Evolutionary conservation across 352 stramenopile species (phyloP).

Genomic region (Phytophthora tentaculata): DNA sequence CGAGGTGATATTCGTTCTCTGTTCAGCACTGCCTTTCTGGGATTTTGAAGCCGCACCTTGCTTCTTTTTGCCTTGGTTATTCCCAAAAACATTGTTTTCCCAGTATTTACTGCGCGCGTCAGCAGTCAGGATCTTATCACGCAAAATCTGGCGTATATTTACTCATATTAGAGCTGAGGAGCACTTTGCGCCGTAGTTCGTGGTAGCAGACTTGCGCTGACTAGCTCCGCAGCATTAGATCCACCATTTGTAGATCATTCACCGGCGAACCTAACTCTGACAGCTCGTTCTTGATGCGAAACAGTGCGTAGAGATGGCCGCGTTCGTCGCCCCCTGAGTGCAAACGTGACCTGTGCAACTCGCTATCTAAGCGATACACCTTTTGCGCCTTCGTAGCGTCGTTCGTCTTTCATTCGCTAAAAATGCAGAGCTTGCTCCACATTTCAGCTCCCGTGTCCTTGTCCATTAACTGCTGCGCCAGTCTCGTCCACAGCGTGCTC

Average conservation of each 20-base stretch:
- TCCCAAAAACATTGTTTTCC: not conserved
- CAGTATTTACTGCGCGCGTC: constrained; percentile 1
- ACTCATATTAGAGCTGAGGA: constrained; percentile 9
- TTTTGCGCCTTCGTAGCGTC: too few species aligned
- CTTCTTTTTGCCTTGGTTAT: constrained; percentile 9
- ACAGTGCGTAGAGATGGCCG: not conserved
- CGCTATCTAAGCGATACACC: not conserved
- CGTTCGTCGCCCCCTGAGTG: not conserved
- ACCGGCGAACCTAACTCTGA: not conserved
- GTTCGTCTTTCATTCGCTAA: constrained; percentile 7
- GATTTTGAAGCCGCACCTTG: not conserved
- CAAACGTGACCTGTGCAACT: constrained; percentile 4
- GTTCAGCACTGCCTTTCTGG: not conserved
- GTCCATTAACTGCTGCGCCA: constrained; percentile 16
- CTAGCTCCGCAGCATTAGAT: not conserved
- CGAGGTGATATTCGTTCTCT: not conserved
- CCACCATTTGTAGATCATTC: constrained; percentile 9
- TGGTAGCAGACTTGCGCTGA: not conserved
- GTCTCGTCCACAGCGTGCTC: constrained; percentile 11
- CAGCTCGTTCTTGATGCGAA: constrained; percentile 13
- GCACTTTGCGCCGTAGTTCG: constrained; percentile 3
- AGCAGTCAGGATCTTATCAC: not conserved
- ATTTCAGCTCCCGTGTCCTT: constrained; percentile 1
- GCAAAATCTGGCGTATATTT: constrained; percentile 7
- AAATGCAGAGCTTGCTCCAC: not conserved